Conservation (phyloP, 306 rosid genomes). For the Cucumis melo region DNA sequence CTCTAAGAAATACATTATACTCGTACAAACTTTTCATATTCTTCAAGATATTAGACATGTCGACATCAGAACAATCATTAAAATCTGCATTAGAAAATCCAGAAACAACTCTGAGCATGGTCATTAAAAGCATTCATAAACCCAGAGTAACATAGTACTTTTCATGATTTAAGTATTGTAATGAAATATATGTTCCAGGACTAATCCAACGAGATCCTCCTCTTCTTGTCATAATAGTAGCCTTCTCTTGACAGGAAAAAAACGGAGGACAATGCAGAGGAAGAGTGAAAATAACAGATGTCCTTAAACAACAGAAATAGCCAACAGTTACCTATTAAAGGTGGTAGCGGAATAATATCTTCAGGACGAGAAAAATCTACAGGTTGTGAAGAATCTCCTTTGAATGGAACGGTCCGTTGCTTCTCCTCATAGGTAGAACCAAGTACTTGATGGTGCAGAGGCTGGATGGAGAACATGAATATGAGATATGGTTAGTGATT, state of each 20-base stretch:
- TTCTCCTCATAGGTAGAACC: conserved; percentile 20
- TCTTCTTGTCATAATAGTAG: background rate
- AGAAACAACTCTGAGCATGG: background rate
- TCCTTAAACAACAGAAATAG: background rate
- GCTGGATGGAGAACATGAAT: conserved; percentile 30
- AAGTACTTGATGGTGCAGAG: conserved; percentile 28
- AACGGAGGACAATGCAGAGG: background rate
- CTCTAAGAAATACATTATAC: conserved; percentile 73
- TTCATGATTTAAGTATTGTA: background rate
- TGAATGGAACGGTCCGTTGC: conserved; percentile 18
- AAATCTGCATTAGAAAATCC: conserved; percentile 36
- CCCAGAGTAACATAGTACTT: background rate
- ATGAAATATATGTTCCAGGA: background rate
- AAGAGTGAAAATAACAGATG: background rate
- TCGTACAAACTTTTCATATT: conserved; percentile 56
- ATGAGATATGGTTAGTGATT: background rate
- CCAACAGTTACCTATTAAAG: conserved; percentile 49
- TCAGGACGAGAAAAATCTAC: conserved; percentile 29
- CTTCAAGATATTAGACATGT: conserved; percentile 54
- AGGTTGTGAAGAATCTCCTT: conserved; percentile 21
- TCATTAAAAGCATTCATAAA: background rate
- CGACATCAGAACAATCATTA: conserved; percentile 44
- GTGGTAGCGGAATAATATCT: conserved; percentile 69
- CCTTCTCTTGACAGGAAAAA: background rate
- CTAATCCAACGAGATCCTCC: background rate